Conservation (phyloP, 2,329 filamentous ascomycete species). For the Trichoderma sp. region DNA sequence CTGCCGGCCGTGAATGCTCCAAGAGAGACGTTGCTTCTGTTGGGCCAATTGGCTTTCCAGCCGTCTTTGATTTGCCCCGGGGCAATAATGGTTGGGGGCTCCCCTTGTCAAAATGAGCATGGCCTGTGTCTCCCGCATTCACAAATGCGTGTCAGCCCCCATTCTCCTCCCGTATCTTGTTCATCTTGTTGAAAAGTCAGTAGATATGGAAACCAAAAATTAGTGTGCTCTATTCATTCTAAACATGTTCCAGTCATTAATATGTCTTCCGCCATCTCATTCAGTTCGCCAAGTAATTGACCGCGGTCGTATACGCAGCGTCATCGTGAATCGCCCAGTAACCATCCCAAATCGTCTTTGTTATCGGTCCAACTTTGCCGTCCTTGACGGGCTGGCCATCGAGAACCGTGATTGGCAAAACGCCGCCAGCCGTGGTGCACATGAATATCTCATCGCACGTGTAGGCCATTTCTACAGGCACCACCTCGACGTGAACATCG, state of each 20-base stretch:
- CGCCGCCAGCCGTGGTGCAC: background rate
- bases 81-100: background rate
- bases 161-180: background rate
- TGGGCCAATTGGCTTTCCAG: background rate
- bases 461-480: conserved; percentile 9
- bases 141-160: background rate
- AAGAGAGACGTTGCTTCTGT: background rate
- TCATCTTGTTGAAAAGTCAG: background rate
- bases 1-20: background rate
- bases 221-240: background rate
- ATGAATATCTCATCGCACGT: conserved; percentile 4
- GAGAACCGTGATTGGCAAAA: conserved; percentile 7
- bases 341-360: background rate
- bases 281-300: background rate
- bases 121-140: background rate
- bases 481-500: background rate
- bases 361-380: conserved; percentile 1
- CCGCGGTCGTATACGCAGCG: background rate
- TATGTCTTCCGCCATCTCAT: background rate
- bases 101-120: background rate
- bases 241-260: background rate
- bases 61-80: background rate
- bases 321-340: conserved; percentile 6
- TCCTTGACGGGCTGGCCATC: conserved; percentile 2
- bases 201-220: background rate